phyloP scores from a whole-genome alignment of 306 rosid species.

The Cucurbita ficifolia region DNA sequence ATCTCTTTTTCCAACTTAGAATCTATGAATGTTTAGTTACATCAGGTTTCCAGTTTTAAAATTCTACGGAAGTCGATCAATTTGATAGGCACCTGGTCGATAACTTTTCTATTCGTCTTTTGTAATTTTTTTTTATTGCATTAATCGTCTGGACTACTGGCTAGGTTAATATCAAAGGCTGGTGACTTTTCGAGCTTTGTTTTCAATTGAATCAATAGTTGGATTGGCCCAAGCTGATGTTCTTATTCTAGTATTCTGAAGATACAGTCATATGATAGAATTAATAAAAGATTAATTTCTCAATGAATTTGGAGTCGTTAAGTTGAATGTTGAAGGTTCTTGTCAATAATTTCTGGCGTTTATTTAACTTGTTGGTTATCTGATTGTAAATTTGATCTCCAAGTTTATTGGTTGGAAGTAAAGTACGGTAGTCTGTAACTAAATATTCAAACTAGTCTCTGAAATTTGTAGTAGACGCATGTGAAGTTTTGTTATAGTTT shows the following conservation, averaged over 20 bases:
- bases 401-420: background rate
- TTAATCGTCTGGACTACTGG: background rate
- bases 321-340: background rate
- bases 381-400: background rate
- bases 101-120: background rate
- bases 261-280: background rate
- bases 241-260: background rate
- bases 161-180: background rate
- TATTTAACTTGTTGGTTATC: background rate
- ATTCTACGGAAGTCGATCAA: background rate
- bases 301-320: background rate
- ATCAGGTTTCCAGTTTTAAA: background rate
- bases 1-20: background rate
- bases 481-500: background rate
- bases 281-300: background rate
- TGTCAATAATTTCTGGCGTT: background rate
- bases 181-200: background rate
- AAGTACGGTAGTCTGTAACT: background rate
- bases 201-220: background rate
- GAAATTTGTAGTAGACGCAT: background rate
- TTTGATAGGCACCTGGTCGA: background rate
- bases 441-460: background rate
- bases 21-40: background rate
- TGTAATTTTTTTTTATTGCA: background rate
- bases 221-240: background rate